Conservation (phyloP, 2,329 filamentous ascomycete species). For the Pseudonectria foliicola region DNA sequence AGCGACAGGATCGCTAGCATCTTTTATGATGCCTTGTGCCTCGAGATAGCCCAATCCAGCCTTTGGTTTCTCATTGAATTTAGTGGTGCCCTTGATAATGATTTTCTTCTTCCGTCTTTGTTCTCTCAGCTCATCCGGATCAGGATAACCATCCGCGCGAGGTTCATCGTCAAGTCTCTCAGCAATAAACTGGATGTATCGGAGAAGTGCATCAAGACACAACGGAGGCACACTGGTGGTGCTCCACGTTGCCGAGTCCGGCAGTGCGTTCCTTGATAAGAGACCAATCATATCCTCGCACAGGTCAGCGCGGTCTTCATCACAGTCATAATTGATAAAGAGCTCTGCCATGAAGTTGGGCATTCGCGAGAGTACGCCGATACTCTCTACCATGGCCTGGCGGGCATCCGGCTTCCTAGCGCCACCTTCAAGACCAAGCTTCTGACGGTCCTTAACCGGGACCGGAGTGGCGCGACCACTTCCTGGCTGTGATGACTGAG, state of each 20-base stretch:
- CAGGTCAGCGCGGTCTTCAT: constrained; percentile 81
- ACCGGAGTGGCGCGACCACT: constrained; percentile 88
- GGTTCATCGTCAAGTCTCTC: constrained; percentile 73
- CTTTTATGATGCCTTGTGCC: constrained; percentile 76
- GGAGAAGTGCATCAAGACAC: constrained; percentile 83
- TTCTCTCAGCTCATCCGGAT: constrained; percentile 56
- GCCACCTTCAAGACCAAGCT: constrained; percentile 85
- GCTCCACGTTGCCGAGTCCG: constrained; percentile 97
- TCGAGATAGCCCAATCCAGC: constrained; percentile 79
- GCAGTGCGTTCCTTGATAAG: constrained; percentile 86
- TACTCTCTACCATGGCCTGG: constrained; percentile 96
- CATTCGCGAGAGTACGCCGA: constrained; percentile 86
- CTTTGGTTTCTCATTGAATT: constrained; percentile 95
- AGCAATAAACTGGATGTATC: constrained; percentile 86
- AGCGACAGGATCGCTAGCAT: constrained; percentile 64
- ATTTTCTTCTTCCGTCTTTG: constrained; percentile 76
- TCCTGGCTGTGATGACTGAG: constrained; percentile 55
- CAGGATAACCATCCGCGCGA: constrained; percentile 56
- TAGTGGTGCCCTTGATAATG: constrained; percentile 78
- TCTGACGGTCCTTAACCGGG: constrained; percentile 84
- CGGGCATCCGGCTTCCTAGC: constrained; percentile 87
- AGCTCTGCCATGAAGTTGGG: constrained; percentile 91
- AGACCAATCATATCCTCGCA: constrained; percentile 95
- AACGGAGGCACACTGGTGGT: constrained; percentile 95
- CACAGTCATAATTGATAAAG: constrained; percentile 97